Evolutionary conservation across 495 filamentous ascomycete genomes (phyloP).

Genomic region (Penicillium alfredii): DNA sequence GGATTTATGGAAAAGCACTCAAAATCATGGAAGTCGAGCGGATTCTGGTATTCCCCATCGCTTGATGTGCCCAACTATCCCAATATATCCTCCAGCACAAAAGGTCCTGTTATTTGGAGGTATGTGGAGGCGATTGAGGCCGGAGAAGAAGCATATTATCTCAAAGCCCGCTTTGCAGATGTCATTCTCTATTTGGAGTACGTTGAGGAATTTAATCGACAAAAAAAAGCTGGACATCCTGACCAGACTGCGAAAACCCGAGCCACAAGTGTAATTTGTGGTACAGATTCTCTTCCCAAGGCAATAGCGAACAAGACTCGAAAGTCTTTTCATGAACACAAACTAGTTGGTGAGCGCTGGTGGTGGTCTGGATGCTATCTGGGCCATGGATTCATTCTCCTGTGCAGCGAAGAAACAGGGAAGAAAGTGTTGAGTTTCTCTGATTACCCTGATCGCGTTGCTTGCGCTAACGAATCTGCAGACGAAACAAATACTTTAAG

Average conservation of each 20-base stretch:
- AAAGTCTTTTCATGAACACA: constrained; percentile 7
- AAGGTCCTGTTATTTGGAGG: constrained; percentile 3
- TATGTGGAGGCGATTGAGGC: constrained; percentile 5
- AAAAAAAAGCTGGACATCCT: constrained; percentile 4
- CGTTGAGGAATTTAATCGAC: constrained; percentile 3
- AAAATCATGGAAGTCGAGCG: constrained; percentile 8
- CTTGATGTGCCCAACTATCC: not conserved
- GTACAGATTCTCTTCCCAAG: too few species aligned
- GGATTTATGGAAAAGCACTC: constrained; percentile 9
- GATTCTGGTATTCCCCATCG: constrained; percentile 7
- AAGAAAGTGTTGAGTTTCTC: constrained; percentile 4
- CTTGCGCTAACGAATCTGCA: constrained; percentile 3
- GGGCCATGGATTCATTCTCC: too few species aligned
- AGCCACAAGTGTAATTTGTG: not conserved
- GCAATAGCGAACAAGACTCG: constrained; percentile 5
- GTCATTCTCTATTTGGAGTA: constrained; percentile 8
- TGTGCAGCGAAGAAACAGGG: constrained; percentile 7
- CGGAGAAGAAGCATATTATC: constrained; percentile 3
- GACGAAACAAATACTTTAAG: constrained; percentile 6
- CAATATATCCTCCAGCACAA: not conserved
- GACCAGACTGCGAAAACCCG: constrained; percentile 3
- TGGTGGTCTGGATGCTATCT: constrained; percentile 7
- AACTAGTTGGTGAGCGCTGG: constrained; percentile 6
- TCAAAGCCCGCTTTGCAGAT: constrained; percentile 7
- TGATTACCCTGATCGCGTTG: not conserved